Evolutionary conservation across 1,284 basidiomycete species (phyloP), one percentile per base, ranked within the genome.

Genomic region (Xerocomus nothofagi): DNA sequence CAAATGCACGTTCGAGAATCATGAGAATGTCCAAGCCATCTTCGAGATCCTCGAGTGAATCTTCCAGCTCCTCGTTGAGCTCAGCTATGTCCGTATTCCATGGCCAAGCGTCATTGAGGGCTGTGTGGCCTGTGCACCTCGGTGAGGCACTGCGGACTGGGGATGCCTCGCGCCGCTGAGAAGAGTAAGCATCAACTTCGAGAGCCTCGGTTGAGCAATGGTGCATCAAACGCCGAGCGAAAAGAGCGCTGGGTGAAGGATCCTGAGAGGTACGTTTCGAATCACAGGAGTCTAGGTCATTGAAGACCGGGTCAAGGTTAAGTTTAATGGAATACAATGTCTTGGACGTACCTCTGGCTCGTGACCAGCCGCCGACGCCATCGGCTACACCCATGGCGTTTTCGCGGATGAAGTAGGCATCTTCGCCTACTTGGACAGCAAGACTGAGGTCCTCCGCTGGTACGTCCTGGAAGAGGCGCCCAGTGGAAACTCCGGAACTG

Each of bases 321-420:
- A 36, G 54, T 50, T 54, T 61, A 58, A 49, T 63, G 56, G 2
- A 41, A 10, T 6, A 9, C 12, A 36, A 39, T 23, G 27, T 26
- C 17, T 31, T 29, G 34, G 17, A 57, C 63, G 24, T 17, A 68
- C 63, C 65, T 40, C 43, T 69, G 27, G 66, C 46, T 12, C 73
- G 77, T n/a, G 84, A 78, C 91, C 91, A 94, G 2, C 92, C 92
- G 2, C 92, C 92, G 0, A 94, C 92, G 27, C 91, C 91, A 63
- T 94, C 91, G 10, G 91, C 91, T 3, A 94, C 87, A 15, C 91
- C 92, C 71, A 94, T 83, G 6, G 90, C 88, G 59, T 93, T 89
- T 52, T 81, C 80, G 9, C 84, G 74, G 4, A 94, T 73, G 57
- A 95, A 94, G 65, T 93, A 95, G 9, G 88, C 86, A 61, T 93